These are phyloP conservation scores for Gyromitra esculenta DNA, from an alignment of 2,329 filamentous ascomycete species.

Conservation along the genomic window DNA sequence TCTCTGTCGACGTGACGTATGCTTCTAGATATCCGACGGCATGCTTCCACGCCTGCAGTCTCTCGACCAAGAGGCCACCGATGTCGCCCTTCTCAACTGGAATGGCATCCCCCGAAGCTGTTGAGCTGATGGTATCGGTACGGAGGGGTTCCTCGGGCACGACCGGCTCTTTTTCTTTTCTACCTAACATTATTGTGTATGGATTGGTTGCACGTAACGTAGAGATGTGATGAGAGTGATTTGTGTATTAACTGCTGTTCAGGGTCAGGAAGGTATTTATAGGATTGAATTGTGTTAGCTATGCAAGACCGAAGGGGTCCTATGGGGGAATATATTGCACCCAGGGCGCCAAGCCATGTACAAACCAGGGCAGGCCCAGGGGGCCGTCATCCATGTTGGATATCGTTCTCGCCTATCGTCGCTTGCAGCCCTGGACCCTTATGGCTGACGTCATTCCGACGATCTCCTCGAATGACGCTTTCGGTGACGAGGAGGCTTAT, in stretches of 20 bases:
- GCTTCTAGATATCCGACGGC: constrained; percentile 90
- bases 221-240: not conserved
- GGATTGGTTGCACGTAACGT: not conserved
- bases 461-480: constrained; percentile 26
- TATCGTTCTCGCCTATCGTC: constrained; percentile 32
- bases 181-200: constrained; percentile 37
- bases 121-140: constrained; percentile 36
- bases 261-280: not conserved
- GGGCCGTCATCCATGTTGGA: constrained; percentile 4
- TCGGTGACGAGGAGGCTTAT: constrained; percentile 35
- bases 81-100: constrained; percentile 56
- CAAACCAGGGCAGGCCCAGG: constrained; percentile 6
- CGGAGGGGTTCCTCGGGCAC: constrained; percentile 18
- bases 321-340: constrained; percentile 30
- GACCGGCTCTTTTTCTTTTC: constrained; percentile 26
- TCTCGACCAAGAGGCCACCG: constrained; percentile 82
- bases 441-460: constrained; percentile 17
- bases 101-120: constrained; percentile 52
- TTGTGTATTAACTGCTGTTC: not conserved
- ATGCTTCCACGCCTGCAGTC: constrained; percentile 95
- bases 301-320: not conserved
- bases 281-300: not conserved
- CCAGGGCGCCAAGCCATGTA: constrained; percentile 17
- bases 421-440: constrained; percentile 18
- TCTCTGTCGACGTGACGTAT: constrained; percentile 85